Evolutionary conservation across 2,329 filamentous ascomycete genomes (phyloP), one percentile per base, ranked within the genome.

Genomic region (Orbilia oligospora): DNA sequence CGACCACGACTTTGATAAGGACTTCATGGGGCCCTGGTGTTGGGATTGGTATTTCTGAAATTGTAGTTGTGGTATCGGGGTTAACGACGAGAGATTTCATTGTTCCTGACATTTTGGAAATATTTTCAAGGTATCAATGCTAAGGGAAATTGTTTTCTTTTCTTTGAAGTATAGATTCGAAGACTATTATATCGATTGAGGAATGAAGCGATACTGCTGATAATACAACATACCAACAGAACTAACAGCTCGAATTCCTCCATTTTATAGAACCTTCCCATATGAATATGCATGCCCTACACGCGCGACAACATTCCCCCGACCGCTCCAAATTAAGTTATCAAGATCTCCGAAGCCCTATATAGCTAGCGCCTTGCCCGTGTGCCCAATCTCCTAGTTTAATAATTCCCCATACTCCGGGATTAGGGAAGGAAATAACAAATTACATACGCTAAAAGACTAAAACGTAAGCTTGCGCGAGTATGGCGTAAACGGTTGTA

Each of bases 31-130:
- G 79, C 36, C 80, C 80, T n/a, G 83, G 83, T 48, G 80, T 81
- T 16, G 83, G 83, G 56, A 83, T 81, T 36, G 82, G 81, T 18
- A 79, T 71, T 18, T 80, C 80, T 3, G 64, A 55, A 41, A 80
- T 80, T 5, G 33, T 68, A 18, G 81, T 64, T 2, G 55, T 64
- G 10, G 73, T 70, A 9, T 82, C 83, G 20, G 79, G 79, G 44
- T 80, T 68, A 46, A 84, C 81, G 56, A 83, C 80, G 36, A 82
- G 81, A 80, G 83, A 82, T 76, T 83, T 83, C 83, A 84, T 84
- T 22, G 67, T 76, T 51, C 36, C 27, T 9, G 66, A 73, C 71
- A 75, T 68, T 68, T 41, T 61, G 20, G 16, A 55, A 12, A 22
- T 5, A 41, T 3, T 2, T 51, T 9, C 0, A 16, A 1, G 14